Evolutionary conservation across 2,329 filamentous ascomycete genomes (phyloP).

Genomic region (Apiospora phragmitis): DNA sequence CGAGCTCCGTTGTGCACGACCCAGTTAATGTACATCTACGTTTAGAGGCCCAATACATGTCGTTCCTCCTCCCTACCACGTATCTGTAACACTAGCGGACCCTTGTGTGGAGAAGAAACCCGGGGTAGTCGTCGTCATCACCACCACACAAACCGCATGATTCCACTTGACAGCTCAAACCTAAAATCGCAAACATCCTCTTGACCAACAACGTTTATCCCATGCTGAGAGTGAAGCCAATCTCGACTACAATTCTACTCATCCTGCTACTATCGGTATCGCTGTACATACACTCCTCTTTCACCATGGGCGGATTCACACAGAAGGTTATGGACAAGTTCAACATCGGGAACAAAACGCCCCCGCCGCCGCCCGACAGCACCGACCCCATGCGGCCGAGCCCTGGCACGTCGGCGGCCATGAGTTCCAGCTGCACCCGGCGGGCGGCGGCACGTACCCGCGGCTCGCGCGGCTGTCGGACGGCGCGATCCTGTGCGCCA

Average conservation of each 20-base stretch:
- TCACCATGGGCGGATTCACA: conserved; percentile 7
- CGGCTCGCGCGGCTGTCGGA: conserved; percentile 45
- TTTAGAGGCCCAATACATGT: background rate
- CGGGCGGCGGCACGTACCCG: conserved; percentile 44
- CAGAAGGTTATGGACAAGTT: conserved; percentile 17
- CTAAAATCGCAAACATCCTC: background rate
- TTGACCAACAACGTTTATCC: background rate
- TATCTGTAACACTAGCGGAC: background rate
- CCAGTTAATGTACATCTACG: background rate
- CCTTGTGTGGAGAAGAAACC: background rate
- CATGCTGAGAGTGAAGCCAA: conserved; percentile 1
- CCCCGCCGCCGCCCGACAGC: background rate
- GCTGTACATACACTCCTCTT: background rate
- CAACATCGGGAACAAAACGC: conserved; percentile 14
- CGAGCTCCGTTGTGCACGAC: background rate
- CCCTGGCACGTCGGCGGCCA: conserved; percentile 1
- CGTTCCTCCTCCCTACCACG: background rate
- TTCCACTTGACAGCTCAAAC: background rate
- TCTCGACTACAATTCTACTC: background rate
- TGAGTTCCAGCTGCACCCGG: conserved; percentile 44
- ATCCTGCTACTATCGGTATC: background rate
- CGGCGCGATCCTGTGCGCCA: conserved; percentile 45
- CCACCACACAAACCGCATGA: background rate
- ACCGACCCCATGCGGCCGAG: background rate
- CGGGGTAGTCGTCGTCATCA: background rate